Evolutionary conservation across 1,139 yeast genomes (phyloP), one percentile per base, ranked within the genome.

Genomic region (Taiozyma sp.): DNA sequence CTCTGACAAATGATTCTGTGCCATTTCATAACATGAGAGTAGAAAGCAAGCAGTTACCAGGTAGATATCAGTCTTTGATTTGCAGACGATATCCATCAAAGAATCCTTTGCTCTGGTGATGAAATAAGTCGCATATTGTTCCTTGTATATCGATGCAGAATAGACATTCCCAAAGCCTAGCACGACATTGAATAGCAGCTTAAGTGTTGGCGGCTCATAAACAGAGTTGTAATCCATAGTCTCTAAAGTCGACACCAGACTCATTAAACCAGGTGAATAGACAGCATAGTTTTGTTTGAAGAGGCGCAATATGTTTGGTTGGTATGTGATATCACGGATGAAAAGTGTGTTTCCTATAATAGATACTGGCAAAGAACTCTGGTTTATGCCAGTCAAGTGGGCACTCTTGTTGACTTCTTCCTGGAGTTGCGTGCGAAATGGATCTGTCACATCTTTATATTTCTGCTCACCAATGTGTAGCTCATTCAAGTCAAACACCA

Each of bases 1-100:
- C 45, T 63, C 61, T 7, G 67, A 62, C 14, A 61, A 56, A 36
- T 58, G 57, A 8, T 65, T 65, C 53, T 59, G 57, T 1, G 68
- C 65, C 48, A 61, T 45, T 43, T 65, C 67, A 46, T 65, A 65
- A 43, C 63, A 59, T 6, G 69, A 64, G 22, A 66, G 46, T 12
- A 64, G 44, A 9, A 60, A 53, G 4, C 64, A 49, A 8, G 64
- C 64, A 16, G 59, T 54, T 1, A 65, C 43, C 14, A 63, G 45
- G 44, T 55, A 55, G 7, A 57, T 54, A 46, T 64, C 66, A 7
- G 59, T 51, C 16, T 55, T 56, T 7, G 50, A 54, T 32, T 60
- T 56, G 42, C 63, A 59, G 1, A 65, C 55, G 2, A 51, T 45
- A 14, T 48, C 36, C 36, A 65, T 55, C 2, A 63, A 54, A 2